Evolutionary conservation across 2,329 filamentous ascomycete genomes (phyloP), one percentile per base, ranked within the genome.

Genomic region (Remersonia thermophila): DNA sequence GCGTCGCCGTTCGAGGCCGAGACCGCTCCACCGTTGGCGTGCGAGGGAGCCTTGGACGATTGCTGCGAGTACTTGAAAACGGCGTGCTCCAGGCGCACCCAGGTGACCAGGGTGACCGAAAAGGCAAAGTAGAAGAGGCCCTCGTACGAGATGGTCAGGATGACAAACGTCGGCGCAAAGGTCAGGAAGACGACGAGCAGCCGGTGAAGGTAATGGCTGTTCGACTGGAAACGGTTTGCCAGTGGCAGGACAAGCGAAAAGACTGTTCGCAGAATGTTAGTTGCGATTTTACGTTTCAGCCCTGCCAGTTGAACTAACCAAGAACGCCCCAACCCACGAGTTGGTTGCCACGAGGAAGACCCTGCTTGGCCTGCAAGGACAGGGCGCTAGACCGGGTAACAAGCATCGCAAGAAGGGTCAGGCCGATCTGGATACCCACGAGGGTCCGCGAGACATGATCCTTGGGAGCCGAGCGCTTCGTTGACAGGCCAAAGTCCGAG

Each of bases 121-220:
- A 95, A 98, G 9, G 80, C 77, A 41, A 95, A 75, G 59, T 96
- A 98, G 58, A 98, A 98, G 2, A 98, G 69, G 0, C 89, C 89
- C 58, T 98, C 91, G 61, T 93, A 98, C 1, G 89, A 95, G 49
- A 96, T 95, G 7, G 87, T 93, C 34, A 98, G 73, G 51, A 98
- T 89, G 53, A 98, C 81, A 59, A 96, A 98, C 2, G 82, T 81
- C 0, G 91, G 91, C 0, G 89, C 82, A 55, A 93, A 96, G 4
- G 87, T 83, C 33, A 98, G 67, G 62, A 96, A 98, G 36, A 95
- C 77, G 48, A 93, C 74, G 47, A 87, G 71, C 3, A 98, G 66
- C 16, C 87, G 79, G 56, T 96, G 87, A 47, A 96, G 73, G 57
- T 96, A 95, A 60, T 95, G 79, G 47, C 69, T 80, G 55, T 84